A percentile compares a stretch with the other conserved stretches of the same genome.
Evolutionary conservation across 129 eudicot genomes (phyloP).

Genomic region (Oenanthe sinensis): DNA sequence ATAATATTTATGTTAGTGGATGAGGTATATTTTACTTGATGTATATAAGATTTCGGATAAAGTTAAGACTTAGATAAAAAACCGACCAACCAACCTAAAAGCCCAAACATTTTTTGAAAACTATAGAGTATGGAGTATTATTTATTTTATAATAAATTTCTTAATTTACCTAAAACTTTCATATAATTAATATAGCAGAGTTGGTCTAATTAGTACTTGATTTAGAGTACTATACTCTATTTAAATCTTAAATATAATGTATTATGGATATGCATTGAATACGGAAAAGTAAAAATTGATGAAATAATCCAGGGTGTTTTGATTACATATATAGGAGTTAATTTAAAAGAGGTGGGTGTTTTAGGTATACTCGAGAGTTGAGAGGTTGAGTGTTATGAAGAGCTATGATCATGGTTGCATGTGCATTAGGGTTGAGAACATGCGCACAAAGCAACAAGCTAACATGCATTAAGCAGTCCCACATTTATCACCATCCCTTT

Average conservation of each 20-base stretch:
- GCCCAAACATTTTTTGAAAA: no score
- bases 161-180: no score
- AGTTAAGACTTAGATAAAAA: no score
- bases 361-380: conserved; percentile 9
- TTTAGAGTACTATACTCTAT: no score
- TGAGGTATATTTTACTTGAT: no score
- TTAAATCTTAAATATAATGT: not conserved
- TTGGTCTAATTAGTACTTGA: no score
- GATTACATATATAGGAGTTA: conserved; percentile 19
- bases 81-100: no score
- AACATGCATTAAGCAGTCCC: conserved; percentile 12
- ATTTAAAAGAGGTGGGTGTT: conserved; percentile 14
- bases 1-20: no score
- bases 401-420: conserved; percentile 60
- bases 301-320: conserved; percentile 87
- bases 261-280: conserved; percentile 49
- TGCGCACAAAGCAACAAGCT: conserved; percentile 46
- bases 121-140: no score
- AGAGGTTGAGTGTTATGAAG: conserved; percentile 17
- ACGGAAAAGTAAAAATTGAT: conserved; percentile 26
- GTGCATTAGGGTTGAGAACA: conserved; percentile 70
- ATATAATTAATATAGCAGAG: no score
- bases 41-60: no score
- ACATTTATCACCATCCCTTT: conserved; percentile 7
- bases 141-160: no score